These are phyloP conservation scores for Lepidium didymum DNA, from an alignment of 345 rosid genomes.

Conservation along the genomic window DNA sequence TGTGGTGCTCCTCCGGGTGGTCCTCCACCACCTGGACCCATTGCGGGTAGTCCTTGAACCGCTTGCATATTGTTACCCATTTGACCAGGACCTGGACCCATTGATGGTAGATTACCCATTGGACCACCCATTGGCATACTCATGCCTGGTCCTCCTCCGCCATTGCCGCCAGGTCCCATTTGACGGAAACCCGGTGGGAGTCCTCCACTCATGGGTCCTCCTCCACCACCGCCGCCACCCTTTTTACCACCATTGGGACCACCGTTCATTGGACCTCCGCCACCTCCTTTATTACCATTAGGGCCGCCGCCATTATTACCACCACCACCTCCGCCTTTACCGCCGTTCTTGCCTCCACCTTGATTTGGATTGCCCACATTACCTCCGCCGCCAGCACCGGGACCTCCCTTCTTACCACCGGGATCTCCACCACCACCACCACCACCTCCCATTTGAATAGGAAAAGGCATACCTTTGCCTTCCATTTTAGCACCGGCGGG, in stretches of 20 bases:
- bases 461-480: slow-evolving; percentile 42
- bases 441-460: slow-evolving; percentile 32
- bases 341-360: slow-evolving; percentile 45
- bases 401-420: slow-evolving; percentile 44
- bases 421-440: slow-evolving; percentile 42
- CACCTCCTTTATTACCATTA: slow-evolving; percentile 32
- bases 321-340: slow-evolving; percentile 43
- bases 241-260: slow-evolving; percentile 41
- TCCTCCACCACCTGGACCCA: slow-evolving; percentile 36
- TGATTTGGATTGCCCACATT: slow-evolving; percentile 35
- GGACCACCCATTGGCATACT: slow-evolving; percentile 37
- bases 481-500: slow-evolving; percentile 42
- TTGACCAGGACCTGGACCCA: slow-evolving; percentile 35
- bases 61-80: slow-evolving; percentile 42
- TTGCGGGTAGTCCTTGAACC: slow-evolving; percentile 76
- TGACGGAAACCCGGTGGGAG: slow-evolving; percentile 23
- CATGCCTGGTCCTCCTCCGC: slow-evolving; percentile 23
- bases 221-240: slow-evolving; percentile 33
- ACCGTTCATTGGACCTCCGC: slow-evolving; percentile 41
- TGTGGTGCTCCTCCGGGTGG: slow-evolving; percentile 32
- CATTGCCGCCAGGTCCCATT: slow-evolving; percentile 33
- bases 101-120: slow-evolving; percentile 26
- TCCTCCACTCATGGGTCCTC: slow-evolving; percentile 36
- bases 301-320: slow-evolving; percentile 36
- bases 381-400: slow-evolving; percentile 33